Percentiles rank a stretch among this genome's conserved stretches.
phyloP scores from a whole-genome alignment of 2,329 filamentous ascomycete genomes.

The Xylariaceae sp. region DNA sequence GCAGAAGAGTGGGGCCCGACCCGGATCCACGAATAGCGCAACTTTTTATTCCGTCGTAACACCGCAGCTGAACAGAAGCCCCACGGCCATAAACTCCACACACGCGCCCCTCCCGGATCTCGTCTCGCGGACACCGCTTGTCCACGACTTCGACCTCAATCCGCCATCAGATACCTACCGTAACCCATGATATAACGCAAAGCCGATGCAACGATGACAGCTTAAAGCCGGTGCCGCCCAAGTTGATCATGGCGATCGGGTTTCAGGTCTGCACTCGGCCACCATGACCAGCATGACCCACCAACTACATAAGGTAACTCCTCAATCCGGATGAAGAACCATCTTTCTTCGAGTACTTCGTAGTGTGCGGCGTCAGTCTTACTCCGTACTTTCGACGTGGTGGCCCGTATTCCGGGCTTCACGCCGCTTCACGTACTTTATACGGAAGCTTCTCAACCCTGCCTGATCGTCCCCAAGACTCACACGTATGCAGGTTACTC shows the following conservation, averaged over 20 bases:
- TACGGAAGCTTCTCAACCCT: neutral
- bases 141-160: neutral
- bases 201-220: neutral
- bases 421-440: neutral
- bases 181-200: neutral
- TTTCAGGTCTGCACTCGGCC: no score
- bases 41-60: neutral
- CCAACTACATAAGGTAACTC: no score
- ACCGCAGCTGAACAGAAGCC: neutral
- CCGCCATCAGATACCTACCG: neutral
- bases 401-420: no score
- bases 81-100: neutral
- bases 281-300: no score
- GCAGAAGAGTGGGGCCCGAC: no score
- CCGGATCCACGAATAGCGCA: neutral
- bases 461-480: neutral
- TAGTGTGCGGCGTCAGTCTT: neutral
- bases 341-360: no score
- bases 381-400: neutral
- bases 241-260: neutral
- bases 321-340: no score
- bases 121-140: neutral
- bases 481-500: neutral
- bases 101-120: neutral
- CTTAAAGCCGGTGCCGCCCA: neutral